Evolutionary conservation across 768 basidiomycete species (phyloP), one percentile per base, ranked within the genome.

Genomic region (Pleurotus pulmonarius): DNA sequence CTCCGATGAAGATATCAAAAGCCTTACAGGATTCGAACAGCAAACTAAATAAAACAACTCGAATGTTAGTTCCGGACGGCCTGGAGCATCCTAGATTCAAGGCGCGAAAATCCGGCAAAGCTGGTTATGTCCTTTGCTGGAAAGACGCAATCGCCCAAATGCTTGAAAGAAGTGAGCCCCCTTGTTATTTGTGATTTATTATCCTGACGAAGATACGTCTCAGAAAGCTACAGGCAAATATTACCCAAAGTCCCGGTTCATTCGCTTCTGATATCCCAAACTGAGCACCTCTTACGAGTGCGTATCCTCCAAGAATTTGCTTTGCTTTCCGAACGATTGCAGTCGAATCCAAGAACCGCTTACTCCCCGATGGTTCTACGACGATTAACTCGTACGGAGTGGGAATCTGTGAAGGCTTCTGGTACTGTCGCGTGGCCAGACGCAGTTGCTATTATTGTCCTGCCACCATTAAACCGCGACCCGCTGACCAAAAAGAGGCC

Each of bases 271-370:
- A 66, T 70, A 7, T 71, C 77, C 22, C 85, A 92, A 44, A 77
- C 90, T 37, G 73, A 73, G 2, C 85, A 91, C 63, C 74, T 86
- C 20, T 73, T 93, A 8, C 88, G 90, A 45, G 67, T 88, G 12
- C 83, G 91, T 15, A 79, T 91, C 11, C 71, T 93, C 2, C 90
- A 92, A 66, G 92, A 93, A 63, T 69, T 93, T 5, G 77, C 85
- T 39, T 67, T 91, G 4, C 68, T 92, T 41, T 73, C 70, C 0
- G 77, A 80, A 11, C 67, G 65, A 5, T 65, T 87, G 45, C 67
- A 73, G 59, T 61, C 58, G 52, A 41, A 55, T 61, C 46, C 55
- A 47, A 57, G 61, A 57, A 58, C 52, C 46, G 22, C 59, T 24
- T 60, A 59, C n/a, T 41, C 56, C 52, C 59, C 73, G 62, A 46